phyloP scores from a whole-genome alignment of 371 early-diverging fungal genomes.

The Mortierella polycephala region DNA sequence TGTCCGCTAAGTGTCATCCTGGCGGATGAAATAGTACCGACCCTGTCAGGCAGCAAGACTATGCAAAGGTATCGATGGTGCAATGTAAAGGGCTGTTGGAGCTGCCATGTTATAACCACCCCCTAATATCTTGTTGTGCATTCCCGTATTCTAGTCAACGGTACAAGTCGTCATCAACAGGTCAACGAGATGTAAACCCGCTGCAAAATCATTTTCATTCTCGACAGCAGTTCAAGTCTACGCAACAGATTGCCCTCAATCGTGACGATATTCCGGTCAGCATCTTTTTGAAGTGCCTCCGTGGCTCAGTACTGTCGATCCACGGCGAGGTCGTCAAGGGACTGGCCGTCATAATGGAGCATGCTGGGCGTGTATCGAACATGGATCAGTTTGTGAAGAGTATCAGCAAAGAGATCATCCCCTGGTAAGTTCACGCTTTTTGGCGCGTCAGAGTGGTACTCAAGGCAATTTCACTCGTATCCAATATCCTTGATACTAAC shows the following conservation, averaged over 20 bases:
- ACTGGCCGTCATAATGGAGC: constrained; percentile 28
- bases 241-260: constrained; percentile 9
- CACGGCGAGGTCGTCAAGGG: constrained; percentile 30
- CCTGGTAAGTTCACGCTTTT: constrained; percentile 26
- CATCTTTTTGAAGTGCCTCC: constrained; percentile 29
- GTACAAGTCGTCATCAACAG: background rate
- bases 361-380: constrained; percentile 31
- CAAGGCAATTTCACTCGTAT: too few relatives aligned
- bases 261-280: constrained; percentile 16
- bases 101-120: background rate
- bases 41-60: background rate
- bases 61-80: constrained; percentile 8
- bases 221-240: constrained; percentile 22
- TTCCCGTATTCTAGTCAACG: constrained; percentile 18
- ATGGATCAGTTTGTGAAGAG: constrained; percentile 37
- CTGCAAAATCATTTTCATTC: constrained; percentile 12
- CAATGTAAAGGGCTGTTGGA: too few relatives aligned
- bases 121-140: background rate
- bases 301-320: constrained; percentile 17
- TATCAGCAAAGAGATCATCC: constrained; percentile 30
- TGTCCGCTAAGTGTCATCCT: constrained; percentile 27
- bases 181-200: constrained; percentile 1
- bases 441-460: background rate
- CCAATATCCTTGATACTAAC: too few relatives aligned
- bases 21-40: constrained; percentile 23